phyloP scores from a whole-genome alignment of 371 early-diverging fungal genomes.

The Mycotypha africana region DNA sequence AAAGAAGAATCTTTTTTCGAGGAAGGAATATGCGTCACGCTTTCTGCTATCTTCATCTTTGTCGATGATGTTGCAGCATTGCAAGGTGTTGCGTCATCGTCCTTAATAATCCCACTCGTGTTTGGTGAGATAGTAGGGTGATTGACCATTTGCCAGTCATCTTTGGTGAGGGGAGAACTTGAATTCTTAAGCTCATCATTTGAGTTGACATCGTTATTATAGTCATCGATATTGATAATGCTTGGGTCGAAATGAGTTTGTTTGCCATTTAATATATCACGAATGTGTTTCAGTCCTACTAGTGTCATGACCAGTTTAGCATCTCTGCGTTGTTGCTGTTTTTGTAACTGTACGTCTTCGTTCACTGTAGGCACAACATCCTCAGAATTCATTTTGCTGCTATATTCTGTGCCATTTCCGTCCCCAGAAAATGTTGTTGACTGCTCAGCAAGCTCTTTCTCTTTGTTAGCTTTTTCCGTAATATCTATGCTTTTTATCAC shows the following conservation, averaged over 20 bases:
- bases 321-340: conserved; percentile 14
- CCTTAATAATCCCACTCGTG: background rate
- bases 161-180: conserved; percentile 1
- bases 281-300: conserved; percentile 55
- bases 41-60: background rate
- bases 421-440: too few relatives aligned
- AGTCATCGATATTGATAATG: conserved; percentile 33
- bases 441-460: background rate
- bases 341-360: background rate
- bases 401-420: too few relatives aligned
- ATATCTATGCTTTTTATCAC: too few relatives aligned
- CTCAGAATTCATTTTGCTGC: background rate
- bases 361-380: background rate
- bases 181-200: background rate
- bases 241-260: conserved; percentile 43
- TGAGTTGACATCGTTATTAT: too few relatives aligned
- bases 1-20: too few relatives aligned
- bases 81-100: background rate
- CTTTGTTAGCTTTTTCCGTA: background rate
- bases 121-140: background rate
- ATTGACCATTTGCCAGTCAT: conserved; percentile 7
- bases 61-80: conserved; percentile 3
- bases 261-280: conserved; percentile 53
- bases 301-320: conserved; percentile 49
- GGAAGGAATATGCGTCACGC: too few relatives aligned